Base-by-base conservation (phyloP, 2,329 filamentous ascomycete genomes). In the Neonectria sp. region DNA sequence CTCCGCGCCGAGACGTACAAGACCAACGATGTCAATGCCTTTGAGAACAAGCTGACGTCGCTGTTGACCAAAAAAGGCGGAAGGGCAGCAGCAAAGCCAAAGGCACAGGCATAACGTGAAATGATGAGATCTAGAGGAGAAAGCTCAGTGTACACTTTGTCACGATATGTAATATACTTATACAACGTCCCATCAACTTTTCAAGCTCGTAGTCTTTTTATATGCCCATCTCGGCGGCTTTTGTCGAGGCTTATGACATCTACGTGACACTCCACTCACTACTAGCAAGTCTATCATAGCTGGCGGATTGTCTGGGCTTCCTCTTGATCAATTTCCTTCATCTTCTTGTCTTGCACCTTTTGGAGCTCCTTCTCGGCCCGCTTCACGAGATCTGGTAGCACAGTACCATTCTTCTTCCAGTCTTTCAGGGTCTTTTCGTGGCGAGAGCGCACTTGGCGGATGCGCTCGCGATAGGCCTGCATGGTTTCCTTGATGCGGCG, bases 321-420 rank as follows among this genome's bases (percentile, higher is more conserved):
- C 46, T 80, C 81, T 12, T 73, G 74, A 52, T 88, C 83, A 53
- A 90, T 83, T 61, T 81, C 82, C 75, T 83, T 82, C 80, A 89
- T 84, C 77, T 84, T 82, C 79, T 87, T 87, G 65, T 87, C 84
- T 80, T 87, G 86, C 65, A 83, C 68, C 79, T 85, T 85, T 74
- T 86, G 83, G 75, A 84, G 70, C 75, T 84, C 81, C 63, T 78
- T 84, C 45, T 85, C 83, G 6, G 88, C 81, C 75, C 84, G 82
- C 71, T 81, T 81, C 68, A 84, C 82, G n/a, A 86, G 75, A 70
- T 90, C 87, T 2, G 82, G 81, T 46, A 83, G 75, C 33, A 90
- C 71, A 12, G 70, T 40, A 24, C 79, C 80, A 11, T 81, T 82
- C 79, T 83, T 84, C 70, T 77, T 79, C 86, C 86, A 89, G 49